Conservation (phyloP, 805 yeast genomes). For the Nakazawaea anatomiae region DNA sequence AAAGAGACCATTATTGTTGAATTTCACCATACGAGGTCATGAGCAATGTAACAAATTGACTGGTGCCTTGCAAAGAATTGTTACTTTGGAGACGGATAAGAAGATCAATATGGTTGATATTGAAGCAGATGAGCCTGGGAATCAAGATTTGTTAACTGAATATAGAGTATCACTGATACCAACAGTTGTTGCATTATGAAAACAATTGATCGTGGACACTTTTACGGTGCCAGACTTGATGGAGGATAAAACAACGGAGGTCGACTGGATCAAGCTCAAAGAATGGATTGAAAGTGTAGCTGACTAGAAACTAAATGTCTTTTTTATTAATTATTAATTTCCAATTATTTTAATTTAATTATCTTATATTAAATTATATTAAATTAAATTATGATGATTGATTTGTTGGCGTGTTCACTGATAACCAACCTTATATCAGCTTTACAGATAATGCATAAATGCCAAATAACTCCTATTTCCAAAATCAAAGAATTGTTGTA, state of each 20-base stretch:
- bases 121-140: slow-evolving; percentile 62
- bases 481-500: too few species aligned
- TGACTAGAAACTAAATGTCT: too few species aligned
- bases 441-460: too few species aligned
- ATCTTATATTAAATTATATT: too few species aligned
- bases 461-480: too few species aligned
- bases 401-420: neutral
- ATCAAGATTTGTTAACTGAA: slow-evolving; percentile 49
- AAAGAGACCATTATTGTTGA: slow-evolving; percentile 59
- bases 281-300: slow-evolving; percentile 39
- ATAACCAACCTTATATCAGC: too few species aligned
- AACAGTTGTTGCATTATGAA: slow-evolving; percentile 57
- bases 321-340: too few species aligned
- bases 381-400: too few species aligned
- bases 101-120: slow-evolving; percentile 62
- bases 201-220: slow-evolving; percentile 50
- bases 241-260: slow-evolving; percentile 21
- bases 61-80: slow-evolving; percentile 48
- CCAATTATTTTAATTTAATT: too few species aligned
- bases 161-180: slow-evolving; percentile 56
- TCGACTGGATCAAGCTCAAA: slow-evolving; percentile 38
- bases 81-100: slow-evolving; percentile 42
- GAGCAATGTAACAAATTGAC: slow-evolving; percentile 56
- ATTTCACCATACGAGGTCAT: slow-evolving; percentile 68
- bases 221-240: slow-evolving; percentile 27